Conservation (phyloP, 1,284 basidiomycete genomes). For the Marasmius tenuissimus region DNA sequence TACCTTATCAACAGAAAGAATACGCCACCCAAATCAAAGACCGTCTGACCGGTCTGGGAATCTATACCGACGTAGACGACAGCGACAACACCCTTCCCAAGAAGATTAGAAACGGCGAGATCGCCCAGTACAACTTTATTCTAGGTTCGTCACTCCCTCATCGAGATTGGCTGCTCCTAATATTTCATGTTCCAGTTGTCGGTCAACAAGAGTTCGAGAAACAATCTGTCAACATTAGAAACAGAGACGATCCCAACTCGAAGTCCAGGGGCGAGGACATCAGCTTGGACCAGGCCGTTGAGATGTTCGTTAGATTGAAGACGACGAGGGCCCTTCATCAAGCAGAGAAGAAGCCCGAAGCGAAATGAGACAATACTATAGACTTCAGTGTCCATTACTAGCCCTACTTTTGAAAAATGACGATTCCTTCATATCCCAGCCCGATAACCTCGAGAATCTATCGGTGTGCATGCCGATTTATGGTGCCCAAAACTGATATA, state of each 20-base stretch:
- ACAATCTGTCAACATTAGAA: conserved; percentile 91
- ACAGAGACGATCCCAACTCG: conserved; percentile 88
- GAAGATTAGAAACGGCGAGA: conserved; percentile 93
- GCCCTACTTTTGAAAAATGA: too few species aligned
- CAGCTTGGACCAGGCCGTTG: conserved; percentile 61
- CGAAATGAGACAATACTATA: too few species aligned
- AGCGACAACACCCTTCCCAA: conserved; percentile 92
- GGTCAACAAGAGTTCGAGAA: conserved; percentile 89
- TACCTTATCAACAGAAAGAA: conserved; percentile 61
- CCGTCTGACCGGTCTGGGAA: conserved; percentile 67
- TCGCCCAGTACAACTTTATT: conserved; percentile 97
- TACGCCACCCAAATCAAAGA: conserved; percentile 85
- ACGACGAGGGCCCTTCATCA: conserved; percentile 52
- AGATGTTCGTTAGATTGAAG: conserved; percentile 70
- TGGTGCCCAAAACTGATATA: too few species aligned
- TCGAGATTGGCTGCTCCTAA: conserved; percentile 1
- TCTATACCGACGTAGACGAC: conserved; percentile 93
- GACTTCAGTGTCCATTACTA: too few species aligned
- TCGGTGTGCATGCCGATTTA: too few species aligned
- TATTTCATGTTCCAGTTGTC: conserved; percentile 62
- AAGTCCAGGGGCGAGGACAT: conserved; percentile 74
- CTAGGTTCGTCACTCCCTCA: conserved; percentile 62
- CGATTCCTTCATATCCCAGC: too few species aligned
- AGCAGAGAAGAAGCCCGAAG: neutral
- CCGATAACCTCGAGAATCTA: too few species aligned